Base-by-base conservation (phyloP, 1,139 yeast species). In the Kluyveromyces sp. region DNA sequence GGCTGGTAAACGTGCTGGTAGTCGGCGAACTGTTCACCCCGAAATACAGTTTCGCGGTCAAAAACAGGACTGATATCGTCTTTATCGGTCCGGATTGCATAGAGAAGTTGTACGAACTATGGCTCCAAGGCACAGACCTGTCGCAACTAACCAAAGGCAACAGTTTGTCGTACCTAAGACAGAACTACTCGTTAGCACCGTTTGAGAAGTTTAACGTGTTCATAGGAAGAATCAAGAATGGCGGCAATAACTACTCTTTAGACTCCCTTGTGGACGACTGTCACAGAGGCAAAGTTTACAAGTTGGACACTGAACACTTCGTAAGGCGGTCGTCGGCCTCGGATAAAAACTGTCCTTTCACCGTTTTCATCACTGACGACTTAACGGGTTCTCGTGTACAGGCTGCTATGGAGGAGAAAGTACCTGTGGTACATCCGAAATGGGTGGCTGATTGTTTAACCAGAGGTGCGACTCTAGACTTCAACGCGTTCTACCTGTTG, bases 371-470 rank as follows among this genome's bases (percentile, higher is more conserved):
- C 13, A 49, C 63, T 8, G 64, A 58, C 46, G 46, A 49, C 16
- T 32, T 49, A 3, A 39, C 46, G 7, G 60, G 64, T n/a, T 47
- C 51, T 7, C 54, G 65, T 43, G 61, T 52, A 3, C 49, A 50
- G 16, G 63, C 61, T 1, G 65, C 65, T 1, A 38, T 49, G 16
- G 47, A 47, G 15, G 52, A 50, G 39, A 51, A 51, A 15, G 47
- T 61, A 4, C 83, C 85, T 0, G 73, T 80, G 1, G 76, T 86
- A 2, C 88, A 83, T 57, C 92, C 94, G 0, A 64, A 75, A 42
- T 88, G 94, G 94, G 62, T 88, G 2, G 55, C 73, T 17, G 86
- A 85, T 58, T 77, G 85, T 39, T 58, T 77, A 3, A 66, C 69
- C 37, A 67, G 95, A 48, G 77, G 75, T 3, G 87, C 86, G 0